A percentile compares a stretch with the other conserved stretches of the same genome.
Conservation (phyloP, 2,329 filamentous ascomycete species). For the Aureobasidium namibiae region DNA sequence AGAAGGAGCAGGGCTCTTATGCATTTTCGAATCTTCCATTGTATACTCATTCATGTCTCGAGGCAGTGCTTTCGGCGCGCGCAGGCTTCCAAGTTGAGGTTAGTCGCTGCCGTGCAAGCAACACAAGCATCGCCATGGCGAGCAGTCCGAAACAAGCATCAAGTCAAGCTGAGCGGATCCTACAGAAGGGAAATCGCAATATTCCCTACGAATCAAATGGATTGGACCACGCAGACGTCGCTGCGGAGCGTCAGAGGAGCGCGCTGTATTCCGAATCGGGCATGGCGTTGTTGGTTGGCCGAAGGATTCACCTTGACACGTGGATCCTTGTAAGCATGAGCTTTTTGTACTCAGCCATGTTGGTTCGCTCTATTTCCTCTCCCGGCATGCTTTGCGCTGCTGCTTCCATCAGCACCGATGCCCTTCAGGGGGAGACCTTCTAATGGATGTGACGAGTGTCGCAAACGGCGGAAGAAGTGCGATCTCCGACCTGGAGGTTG, state of each 20-base stretch:
- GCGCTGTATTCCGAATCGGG: not conserved
- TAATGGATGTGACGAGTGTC: conserved; percentile 3
- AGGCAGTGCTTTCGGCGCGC: not conserved
- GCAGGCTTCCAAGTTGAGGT: not conserved
- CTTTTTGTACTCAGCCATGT: not conserved
- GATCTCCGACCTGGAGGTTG: not conserved
- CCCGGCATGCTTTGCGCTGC: not conserved
- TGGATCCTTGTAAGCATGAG: not conserved
- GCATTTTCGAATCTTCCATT: not conserved
- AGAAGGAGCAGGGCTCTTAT: not conserved
- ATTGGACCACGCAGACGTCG: not conserved
- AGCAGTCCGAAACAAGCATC: not conserved
- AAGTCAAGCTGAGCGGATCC: not conserved
- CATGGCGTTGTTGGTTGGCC: not conserved
- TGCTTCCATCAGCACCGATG: not conserved
- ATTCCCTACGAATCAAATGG: not conserved
- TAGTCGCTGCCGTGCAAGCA: not conserved
- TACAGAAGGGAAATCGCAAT: not conserved
- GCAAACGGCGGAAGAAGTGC: conserved; percentile 4
- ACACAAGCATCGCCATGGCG: not conserved
- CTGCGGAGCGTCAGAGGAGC: not conserved
- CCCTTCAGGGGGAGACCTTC: conserved; percentile 1
- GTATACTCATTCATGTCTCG: not conserved
- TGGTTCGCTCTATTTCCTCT: not conserved
- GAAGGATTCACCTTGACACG: conserved; percentile 1